Evolutionary conservation across 768 basidiomycete genomes (phyloP), one percentile per base, ranked within the genome.

Genomic region (Lepiota venenata): DNA sequence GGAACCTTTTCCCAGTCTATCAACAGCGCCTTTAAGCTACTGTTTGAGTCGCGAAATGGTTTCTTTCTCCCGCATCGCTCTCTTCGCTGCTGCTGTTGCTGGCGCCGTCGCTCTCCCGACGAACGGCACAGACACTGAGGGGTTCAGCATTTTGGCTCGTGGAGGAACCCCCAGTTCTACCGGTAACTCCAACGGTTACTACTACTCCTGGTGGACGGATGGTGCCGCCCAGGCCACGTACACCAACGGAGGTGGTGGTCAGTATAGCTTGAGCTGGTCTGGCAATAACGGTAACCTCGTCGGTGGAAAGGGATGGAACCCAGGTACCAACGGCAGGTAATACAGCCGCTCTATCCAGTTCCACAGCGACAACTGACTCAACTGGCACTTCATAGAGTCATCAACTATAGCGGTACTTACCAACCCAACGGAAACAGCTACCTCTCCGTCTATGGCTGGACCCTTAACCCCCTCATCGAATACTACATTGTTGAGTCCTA

Each of bases 391-490:
- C 54, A 7, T 27, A 77, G 74, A 54, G 55, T 64, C 2, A 73
- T 77, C 56, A 63, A 40, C 41, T 76, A 71, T 67, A 70, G 55
- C 48, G 75, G 66, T 43, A 70, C 61, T 25, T 74, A 65, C 63
- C 58, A 60, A 20, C 71, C 72, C 20, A 66, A 68, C 56, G 74
- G 75, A 8, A 77, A 75, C 63, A 61, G 63, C 54, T 75, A 75
- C 63, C 68, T 77, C 25, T 69, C 75, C 44, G 66, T 79, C 51
- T 77, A 75, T 56, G 77, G 77, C 45, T 78, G 76, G 76, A 74
- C 73, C 4, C 66, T 65, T n/a, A 70, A 62, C 63, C 72, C 75
- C 1, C 74, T 77, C 60, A 63, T 77, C 60, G 76, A 79, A 56
- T 79, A 77, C 69, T 77, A 76, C 68, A 70, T 79, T 58, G 60